Conservation (phyloP, 768 basidiomycete genomes). For the Trametes meyenii region DNA sequence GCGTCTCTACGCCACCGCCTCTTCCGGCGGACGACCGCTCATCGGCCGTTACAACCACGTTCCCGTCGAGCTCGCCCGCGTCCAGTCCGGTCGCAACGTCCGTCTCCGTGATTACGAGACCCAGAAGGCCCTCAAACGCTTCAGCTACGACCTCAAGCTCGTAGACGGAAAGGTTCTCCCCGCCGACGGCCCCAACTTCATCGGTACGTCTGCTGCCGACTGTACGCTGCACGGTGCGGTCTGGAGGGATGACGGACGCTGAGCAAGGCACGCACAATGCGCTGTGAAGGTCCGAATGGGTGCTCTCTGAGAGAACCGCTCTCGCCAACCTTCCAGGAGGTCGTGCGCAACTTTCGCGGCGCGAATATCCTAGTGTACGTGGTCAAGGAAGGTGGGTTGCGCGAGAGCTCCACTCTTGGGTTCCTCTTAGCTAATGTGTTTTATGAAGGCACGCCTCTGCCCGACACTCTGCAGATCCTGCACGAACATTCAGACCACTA, state of each 20-base stretch:
- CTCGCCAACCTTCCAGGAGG: conserved; percentile 10
- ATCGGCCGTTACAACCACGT: conserved; percentile 8
- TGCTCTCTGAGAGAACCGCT: conserved; percentile 6
- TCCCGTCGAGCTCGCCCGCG: conserved; percentile 5
- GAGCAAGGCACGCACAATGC: neutral
- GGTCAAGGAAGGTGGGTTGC: neutral
- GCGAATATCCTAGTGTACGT: conserved; percentile 8
- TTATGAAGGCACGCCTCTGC: neutral
- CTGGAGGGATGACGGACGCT: neutral
- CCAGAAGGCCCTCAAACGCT: conserved; percentile 9
- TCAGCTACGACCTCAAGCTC: conserved; percentile 4
- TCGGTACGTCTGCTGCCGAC: neutral
- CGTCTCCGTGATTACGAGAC: conserved; percentile 5
- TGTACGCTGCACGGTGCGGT: neutral
- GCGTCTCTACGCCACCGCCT: neutral
- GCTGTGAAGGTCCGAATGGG: conserved; percentile 3
- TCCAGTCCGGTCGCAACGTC: conserved; percentile 2
- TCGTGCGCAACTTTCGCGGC: conserved; percentile 6
- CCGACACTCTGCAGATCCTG: conserved; percentile 1
- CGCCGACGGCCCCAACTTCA: conserved; percentile 4
- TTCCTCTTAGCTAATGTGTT: neutral
- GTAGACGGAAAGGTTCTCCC: neutral
- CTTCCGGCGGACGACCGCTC: neutral
- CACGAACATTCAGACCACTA: conserved; percentile 11
- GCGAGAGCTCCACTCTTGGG: neutral